A percentile compares a stretch with the other conserved stretches of the same genome.
Conservation (phyloP, 2,329 filamentous ascomycete genomes). For the Grosmannia huntii region DNA sequence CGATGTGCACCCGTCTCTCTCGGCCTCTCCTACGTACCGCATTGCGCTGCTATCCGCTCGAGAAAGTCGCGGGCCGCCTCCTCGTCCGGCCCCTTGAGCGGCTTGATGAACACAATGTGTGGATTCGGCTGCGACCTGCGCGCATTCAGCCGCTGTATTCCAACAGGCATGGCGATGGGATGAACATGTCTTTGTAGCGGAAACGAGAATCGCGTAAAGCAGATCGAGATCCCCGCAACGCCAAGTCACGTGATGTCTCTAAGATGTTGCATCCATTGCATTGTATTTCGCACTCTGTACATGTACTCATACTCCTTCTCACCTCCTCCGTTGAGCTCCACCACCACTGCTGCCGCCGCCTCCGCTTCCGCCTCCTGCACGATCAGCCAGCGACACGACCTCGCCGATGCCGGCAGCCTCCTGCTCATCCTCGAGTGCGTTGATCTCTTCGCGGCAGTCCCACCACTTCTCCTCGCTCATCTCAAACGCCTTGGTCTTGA, state of each 20-base stretch:
- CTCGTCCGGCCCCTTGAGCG: constrained; percentile 52
- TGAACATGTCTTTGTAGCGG: no score
- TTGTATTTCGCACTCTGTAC: not conserved
- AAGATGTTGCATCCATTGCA: not conserved
- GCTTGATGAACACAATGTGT: constrained; percentile 75
- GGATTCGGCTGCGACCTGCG: constrained; percentile 62
- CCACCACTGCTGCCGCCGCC: constrained; percentile 9
- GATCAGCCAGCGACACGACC: constrained; percentile 76
- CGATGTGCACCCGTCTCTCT: not conserved
- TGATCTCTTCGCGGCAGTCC: constrained; percentile 92
- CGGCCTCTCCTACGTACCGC: constrained; percentile 31
- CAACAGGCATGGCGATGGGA: constrained; percentile 51
- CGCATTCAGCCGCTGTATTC: constrained; percentile 68
- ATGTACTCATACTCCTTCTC: not conserved
- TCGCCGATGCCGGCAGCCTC: constrained; percentile 91
- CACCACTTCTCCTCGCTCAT: constrained; percentile 96
- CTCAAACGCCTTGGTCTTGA: constrained; percentile 82
- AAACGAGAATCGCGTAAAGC: not conserved
- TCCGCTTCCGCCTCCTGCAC: constrained; percentile 40
- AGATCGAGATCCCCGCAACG: constrained; percentile 1
- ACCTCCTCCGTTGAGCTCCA: not conserved
- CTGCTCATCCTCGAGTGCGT: constrained; percentile 84
- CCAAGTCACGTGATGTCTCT: constrained; percentile 7
- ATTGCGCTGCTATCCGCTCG: constrained; percentile 69
- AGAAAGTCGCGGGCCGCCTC: constrained; percentile 55